phyloP scores from a whole-genome alignment of 192 early-diverging fungal species.

The Pecoramyces ruminantium region DNA sequence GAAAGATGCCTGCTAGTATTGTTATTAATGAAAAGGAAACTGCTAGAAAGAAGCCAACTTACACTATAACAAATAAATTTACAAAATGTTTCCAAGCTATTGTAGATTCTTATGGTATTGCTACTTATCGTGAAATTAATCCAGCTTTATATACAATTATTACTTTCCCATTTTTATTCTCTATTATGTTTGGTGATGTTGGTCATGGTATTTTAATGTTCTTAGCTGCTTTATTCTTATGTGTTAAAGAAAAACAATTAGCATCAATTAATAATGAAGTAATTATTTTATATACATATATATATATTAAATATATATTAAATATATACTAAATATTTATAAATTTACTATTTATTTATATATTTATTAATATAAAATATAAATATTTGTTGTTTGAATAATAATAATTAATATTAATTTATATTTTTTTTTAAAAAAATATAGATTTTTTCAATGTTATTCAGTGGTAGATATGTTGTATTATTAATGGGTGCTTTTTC shows the following conservation, averaged over 20 bases:
- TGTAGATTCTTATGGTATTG: conserved; percentile 94
- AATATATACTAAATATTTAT: too few relatives aligned
- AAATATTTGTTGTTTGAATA: too few relatives aligned
- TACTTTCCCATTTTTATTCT: conserved; percentile 98
- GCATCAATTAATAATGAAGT: conserved; percentile 3
- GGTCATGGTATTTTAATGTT: conserved; percentile 88
- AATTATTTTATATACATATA: too few relatives aligned
- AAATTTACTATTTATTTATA: too few relatives aligned
- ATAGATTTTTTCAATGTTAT: conserved; percentile 74
- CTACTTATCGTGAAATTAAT: conserved; percentile 92
- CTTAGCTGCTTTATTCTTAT: conserved; percentile 53
- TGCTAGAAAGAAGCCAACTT: conserved; percentile 80
- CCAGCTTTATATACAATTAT: conserved; percentile 93
- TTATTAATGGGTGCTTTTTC: conserved; percentile 96
- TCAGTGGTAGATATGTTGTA: conserved; percentile 91
- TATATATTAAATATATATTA: too few relatives aligned
- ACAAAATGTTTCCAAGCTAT: conserved; percentile 90
- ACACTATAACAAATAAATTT: conserved; percentile 87
- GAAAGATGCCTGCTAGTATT: conserved; percentile 25
- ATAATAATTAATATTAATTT: too few relatives aligned
- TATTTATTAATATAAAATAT: too few relatives aligned
- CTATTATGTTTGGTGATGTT: conserved; percentile 99
- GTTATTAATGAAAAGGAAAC: conserved; percentile 75
- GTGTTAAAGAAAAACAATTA: conserved; percentile 64
- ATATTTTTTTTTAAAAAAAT: too few relatives aligned